Base-by-base conservation (phyloP, 805 yeast species). In the Hanseniaspora meyeri region DNA sequence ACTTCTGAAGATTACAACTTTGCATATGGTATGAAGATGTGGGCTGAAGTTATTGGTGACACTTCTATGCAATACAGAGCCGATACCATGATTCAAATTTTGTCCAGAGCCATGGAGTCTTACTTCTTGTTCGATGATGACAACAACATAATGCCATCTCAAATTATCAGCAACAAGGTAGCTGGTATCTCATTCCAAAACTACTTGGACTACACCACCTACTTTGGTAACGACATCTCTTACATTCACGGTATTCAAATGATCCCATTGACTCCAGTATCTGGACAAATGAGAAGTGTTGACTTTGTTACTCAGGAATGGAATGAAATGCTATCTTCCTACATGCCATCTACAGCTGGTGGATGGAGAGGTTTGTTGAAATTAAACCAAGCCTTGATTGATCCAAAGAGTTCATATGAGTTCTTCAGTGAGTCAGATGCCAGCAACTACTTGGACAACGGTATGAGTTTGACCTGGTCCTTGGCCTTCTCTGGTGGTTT, bases 161-260 rank as follows among this genome's bases (percentile, higher is more conserved):
- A 71, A n/a, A 75, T 81, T 59, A 76, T 80, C 55, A 70, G 69
- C 24, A 84, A 85, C 66, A 82, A 78, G 63, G 89, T 83, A 8
- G 78, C 87, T 11, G 93, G 91, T 37, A 85, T 85, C 27, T 62
- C 80, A 37, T 85, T 83, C 68, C 90, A 85, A 62, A 83, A 84
- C 66, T 84, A 84, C 63, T 65, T 82, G 47, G 89, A 82, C 62
- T 85, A 78, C 64, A 78, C 89, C 0, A 85, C 91, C 0, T 85
- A 82, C 66, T 85, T 85, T 64, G 90, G 90, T 17, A 75, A 70
- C 58, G 70, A 76, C 55, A 68, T 71, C 43, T 82, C 83, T 66
- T 84, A 79, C 62, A 83, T 82, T 54, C 87, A 84, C 61, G 91
- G 91, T 4, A 85, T 84, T 59, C 89, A 85, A 66, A 85, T 84